Percentiles rank a stretch among this genome's conserved stretches.
These are phyloP conservation scores for Diaporthe humulicola DNA, from an alignment of 2,329 filamentous ascomycete species.

Conservation along the genomic window DNA sequence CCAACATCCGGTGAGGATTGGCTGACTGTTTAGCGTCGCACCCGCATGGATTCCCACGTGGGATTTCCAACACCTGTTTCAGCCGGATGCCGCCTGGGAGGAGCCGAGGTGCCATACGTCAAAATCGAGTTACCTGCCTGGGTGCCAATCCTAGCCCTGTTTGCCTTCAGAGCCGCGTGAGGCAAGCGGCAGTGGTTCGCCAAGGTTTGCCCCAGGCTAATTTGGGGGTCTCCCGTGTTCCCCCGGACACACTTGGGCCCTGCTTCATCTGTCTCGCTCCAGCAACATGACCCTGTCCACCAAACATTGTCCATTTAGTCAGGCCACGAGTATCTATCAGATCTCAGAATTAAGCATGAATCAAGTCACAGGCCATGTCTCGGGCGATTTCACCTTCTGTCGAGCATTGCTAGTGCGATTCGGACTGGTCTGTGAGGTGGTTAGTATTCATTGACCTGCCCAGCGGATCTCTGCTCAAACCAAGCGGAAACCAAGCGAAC, in stretches of 20 bases:
- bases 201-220: not conserved
- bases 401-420: no score
- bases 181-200: not conserved
- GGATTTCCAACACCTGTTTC: slow-evolving; percentile 10
- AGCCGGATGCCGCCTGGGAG: slow-evolving; percentile 25
- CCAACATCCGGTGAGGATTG: not conserved
- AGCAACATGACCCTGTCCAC: not conserved
- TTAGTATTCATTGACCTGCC: not conserved
- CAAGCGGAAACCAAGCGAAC: no score
- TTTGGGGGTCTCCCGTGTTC: slow-evolving; percentile 13
- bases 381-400: no score
- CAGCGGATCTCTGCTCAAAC: not conserved
- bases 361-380: no score
- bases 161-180: slow-evolving; percentile 8
- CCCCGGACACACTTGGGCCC: not conserved
- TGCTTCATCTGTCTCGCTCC: not conserved
- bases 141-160: not conserved
- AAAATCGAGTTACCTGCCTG: not conserved
- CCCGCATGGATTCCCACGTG: not conserved
- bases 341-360: no score
- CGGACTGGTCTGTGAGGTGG: no score
- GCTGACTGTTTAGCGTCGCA: slow-evolving; percentile 6
- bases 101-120: not conserved
- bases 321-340: accelerated
- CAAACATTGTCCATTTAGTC: no score